phyloP scores from a whole-genome alignment of 2,329 filamentous ascomycete genomes.

The Xylariaceae sp. region DNA sequence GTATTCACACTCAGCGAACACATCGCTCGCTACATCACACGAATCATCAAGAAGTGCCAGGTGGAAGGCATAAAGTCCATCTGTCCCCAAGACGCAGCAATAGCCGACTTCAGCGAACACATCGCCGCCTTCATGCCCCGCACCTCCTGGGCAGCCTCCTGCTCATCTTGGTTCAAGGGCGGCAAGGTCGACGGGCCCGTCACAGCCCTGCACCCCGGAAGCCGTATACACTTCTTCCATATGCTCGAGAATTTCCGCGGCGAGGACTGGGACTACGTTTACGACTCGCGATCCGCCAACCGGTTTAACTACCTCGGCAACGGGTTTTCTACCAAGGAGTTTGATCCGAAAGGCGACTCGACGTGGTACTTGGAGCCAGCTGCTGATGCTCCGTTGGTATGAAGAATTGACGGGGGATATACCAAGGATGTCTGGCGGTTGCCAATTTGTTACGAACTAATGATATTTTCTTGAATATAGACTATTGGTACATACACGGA shows the following conservation, averaged over 20 bases:
- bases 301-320: slow-evolving; percentile 53
- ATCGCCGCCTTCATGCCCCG: slow-evolving; percentile 51
- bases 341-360: slow-evolving; percentile 35
- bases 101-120: slow-evolving; percentile 51
- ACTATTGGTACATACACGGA: slow-evolving; percentile 45
- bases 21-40: slow-evolving; percentile 51
- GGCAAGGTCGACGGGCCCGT: slow-evolving; percentile 43
- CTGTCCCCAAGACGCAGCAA: slow-evolving; percentile 43
- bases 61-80: slow-evolving; percentile 48
- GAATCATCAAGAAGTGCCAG: slow-evolving; percentile 48
- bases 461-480: slow-evolving; percentile 49
- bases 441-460: slow-evolving; percentile 36
- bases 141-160: slow-evolving; percentile 47
- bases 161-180: slow-evolving; percentile 53
- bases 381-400: slow-evolving; percentile 13
- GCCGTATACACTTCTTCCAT: slow-evolving; percentile 51
- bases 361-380: slow-evolving; percentile 43
- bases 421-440: slow-evolving; percentile 1
- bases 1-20: slow-evolving; percentile 52
- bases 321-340: slow-evolving; percentile 49
- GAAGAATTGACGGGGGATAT: slow-evolving; percentile 6
- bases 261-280: slow-evolving; percentile 54
- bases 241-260: slow-evolving; percentile 50
- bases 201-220: slow-evolving; percentile 50
- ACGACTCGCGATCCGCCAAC: slow-evolving; percentile 39